Base-by-base conservation (phyloP, 805 yeast genomes). In the Torulaspora gathmanii region DNA sequence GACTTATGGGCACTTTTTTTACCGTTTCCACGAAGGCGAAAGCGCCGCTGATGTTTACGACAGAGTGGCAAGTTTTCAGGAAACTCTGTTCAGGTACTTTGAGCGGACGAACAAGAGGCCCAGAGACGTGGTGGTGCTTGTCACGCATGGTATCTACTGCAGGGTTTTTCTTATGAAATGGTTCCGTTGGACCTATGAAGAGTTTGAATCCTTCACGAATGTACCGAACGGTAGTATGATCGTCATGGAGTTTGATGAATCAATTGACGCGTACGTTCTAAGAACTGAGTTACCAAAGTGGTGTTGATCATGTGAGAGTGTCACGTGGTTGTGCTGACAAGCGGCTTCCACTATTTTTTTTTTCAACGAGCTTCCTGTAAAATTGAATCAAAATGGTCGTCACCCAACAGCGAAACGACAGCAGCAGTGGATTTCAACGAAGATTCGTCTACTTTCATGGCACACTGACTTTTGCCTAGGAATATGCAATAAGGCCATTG, bases 11-110 rank as follows among this genome's bases (percentile, higher is more conserved):
- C 86, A 82, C 63, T 83, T 83, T 58, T 90, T 90, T 64, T 90
- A 85, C 63, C 68, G 97, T 44, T 90, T 90, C 25, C 96, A 96
- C 4, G 81, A 85, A 57, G 97, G 97, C 9, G 97, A 90, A 64
- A 83, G 93, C 56, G 97, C 96, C 0, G 97, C 97, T 0, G 97
- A 90, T 64, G 96, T 90, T 8, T 90, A 80, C 65, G 96, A 90
- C 65, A 72, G 97, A 38, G 83, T 90, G 50, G 86, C 96, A 2
- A 85, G 93, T 12, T 90, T 90, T 64, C 88, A 88, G 61, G 96
- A 88, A 64, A 80, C 95, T 0, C 65, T 90, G 31, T 87, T 83
- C 60, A 72, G 97, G 38, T 93, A 86, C 61, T 89, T 90, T 58
- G 78, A 78, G 48, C 63, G 77, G 49, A 50, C 70, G 37, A 81